Base-by-base conservation (phyloP, 106 monocot genomes). In the Dioscorea dumetorum region DNA sequence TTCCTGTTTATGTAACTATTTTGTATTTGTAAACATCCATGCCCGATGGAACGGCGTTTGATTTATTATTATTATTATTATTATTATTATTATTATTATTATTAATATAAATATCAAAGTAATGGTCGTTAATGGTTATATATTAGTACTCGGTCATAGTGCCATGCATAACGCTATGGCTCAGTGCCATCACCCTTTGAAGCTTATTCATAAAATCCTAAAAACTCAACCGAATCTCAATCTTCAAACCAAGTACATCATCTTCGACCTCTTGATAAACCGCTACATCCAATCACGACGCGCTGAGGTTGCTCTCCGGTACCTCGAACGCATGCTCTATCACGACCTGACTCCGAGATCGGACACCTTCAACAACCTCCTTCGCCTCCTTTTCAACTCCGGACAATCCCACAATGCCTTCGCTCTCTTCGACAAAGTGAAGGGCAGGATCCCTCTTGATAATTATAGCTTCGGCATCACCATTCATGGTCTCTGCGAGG, bases 241-340 rank as follows among this genome's bases (percentile, higher is more conserved):
- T 50, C 48, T 53, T 21, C 15, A 15, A n/a, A 68, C 68, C 32
- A 22, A 32, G 23, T 17, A 49, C 18, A 32, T 28, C 62, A 18
- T 82, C 63, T 82, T 65, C 77, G 49, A 73, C 58, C 82, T 73
- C 64, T 28, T 77, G 58, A 66, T 82, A 31, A 1, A 57, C 59
- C 21, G 57, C 76, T 51, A 72, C 64, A 22, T 48, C 67, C 68
- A n/a, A 57, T 73, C 62, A 15, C 49, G 21, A n/a, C 28, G 54
- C 15, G 62, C 65, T 24, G 2, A 24, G 9, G 15, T 35, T 61
- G 67, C 78, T 17, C 20, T 66, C 22, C 21, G 60, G 18, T 76
- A 58, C 72, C 28, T 72, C 48, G 22, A 50, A 24, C 67, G 67
- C 19, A 76, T 81, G 75, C 76, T 81, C 50, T 19, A 21, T 8